Percentiles rank a stretch among this genome's conserved stretches.
These are phyloP conservation scores for Tillandsia leiboldiana DNA, from an alignment of 176 grass and related monocot species.

Conservation along the genomic window DNA sequence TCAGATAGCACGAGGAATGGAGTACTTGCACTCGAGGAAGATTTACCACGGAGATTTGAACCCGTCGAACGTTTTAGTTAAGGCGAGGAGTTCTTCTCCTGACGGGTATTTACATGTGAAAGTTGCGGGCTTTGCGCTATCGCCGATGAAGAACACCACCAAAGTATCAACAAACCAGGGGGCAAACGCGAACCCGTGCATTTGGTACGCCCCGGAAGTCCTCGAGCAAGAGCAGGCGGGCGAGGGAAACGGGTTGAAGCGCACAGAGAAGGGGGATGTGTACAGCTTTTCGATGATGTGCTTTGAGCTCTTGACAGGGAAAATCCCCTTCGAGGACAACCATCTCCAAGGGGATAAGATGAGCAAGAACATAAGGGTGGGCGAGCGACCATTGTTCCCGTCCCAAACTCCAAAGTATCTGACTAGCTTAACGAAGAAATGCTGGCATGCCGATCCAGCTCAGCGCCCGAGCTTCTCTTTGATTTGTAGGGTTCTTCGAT, in stretches of 20 bases:
- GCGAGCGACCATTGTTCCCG: constrained; percentile 76
- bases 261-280: constrained; percentile 86
- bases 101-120: constrained; percentile 77
- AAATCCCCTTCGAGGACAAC: constrained; percentile 91
- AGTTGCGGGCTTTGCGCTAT: constrained; percentile 40
- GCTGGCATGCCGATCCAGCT: constrained; percentile 69
- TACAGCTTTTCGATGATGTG: constrained; percentile 93
- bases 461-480: constrained; percentile 74
- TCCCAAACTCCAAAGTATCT: constrained; percentile 86
- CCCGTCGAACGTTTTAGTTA: constrained; percentile 65
- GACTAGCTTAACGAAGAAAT: constrained; percentile 56
- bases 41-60: constrained; percentile 74
- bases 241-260: not conserved
- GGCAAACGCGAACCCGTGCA: constrained; percentile 27
- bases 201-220: constrained; percentile 87
- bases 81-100: constrained; percentile 26
- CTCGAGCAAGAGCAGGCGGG: constrained; percentile 26
- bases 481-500: constrained; percentile 67
- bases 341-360: constrained; percentile 91
- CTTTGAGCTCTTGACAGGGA: constrained; percentile 87
- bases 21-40: constrained; percentile 63
- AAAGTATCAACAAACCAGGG: constrained; percentile 22
- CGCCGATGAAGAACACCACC: constrained; percentile 10
- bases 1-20: constrained; percentile 86
- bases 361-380: constrained; percentile 83